phyloP scores from a whole-genome alignment of 805 yeast genomes.

The Yarrowia bubula region DNA sequence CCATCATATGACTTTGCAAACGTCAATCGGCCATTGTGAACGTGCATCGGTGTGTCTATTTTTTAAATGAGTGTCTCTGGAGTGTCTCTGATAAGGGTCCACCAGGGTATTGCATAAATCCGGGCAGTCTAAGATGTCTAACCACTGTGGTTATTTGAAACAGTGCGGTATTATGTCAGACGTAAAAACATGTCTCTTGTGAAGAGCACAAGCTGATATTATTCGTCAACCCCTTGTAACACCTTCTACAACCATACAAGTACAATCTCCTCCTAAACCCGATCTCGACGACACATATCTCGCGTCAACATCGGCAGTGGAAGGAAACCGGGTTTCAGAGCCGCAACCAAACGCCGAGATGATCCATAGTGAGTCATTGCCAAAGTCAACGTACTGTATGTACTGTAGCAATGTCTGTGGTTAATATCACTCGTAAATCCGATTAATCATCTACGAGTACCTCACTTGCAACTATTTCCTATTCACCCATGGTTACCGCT shows the following conservation, averaged over 20 bases:
- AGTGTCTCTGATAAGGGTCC: conserved; percentile 1
- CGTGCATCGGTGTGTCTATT: not conserved
- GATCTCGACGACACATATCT: not conserved
- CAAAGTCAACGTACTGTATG: too few relatives aligned
- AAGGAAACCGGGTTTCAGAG: not conserved
- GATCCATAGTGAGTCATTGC: not conserved
- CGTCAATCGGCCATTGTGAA: too few relatives aligned
- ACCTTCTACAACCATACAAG: too few relatives aligned
- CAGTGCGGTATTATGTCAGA: too few relatives aligned
- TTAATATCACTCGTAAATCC: not conserved
- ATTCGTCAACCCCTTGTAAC: not conserved
- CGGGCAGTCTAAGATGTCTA: not conserved
- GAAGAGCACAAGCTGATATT: not conserved
- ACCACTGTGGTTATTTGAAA: too few relatives aligned
- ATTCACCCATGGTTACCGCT: conserved; percentile 9
- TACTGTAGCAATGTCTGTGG: not conserved
- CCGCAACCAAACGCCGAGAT: conserved; percentile 8
- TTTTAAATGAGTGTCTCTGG: not conserved
- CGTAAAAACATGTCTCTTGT: too few relatives aligned
- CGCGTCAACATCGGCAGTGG: conserved; percentile 22
- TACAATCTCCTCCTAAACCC: not conserved
- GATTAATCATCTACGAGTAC: not conserved
- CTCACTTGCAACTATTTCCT: too few relatives aligned
- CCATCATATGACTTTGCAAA: too few relatives aligned
- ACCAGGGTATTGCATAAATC: not conserved